These are phyloP conservation scores for Oryza glaberrima DNA, from an alignment of 176 grass and related monocot species.

Conservation along the genomic window DNA sequence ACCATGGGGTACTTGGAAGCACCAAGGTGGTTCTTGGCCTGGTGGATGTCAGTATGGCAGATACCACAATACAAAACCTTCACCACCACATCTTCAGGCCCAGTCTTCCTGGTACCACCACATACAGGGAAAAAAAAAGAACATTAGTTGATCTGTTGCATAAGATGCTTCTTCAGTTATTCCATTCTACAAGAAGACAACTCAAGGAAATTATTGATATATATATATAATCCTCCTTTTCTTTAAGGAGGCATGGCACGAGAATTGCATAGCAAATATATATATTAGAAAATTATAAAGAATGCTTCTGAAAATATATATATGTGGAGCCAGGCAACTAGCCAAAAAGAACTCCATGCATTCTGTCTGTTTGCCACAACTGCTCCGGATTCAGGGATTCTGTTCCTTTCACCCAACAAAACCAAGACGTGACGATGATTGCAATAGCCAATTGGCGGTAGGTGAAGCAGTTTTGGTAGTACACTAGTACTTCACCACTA, in stretches of 20 bases:
- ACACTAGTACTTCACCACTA: too few relatives aligned
- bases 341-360: neutral
- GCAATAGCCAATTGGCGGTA: neutral
- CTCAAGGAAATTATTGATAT: neutral
- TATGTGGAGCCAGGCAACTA: neutral
- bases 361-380: neutral
- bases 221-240: neutral
- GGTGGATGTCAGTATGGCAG: slow-evolving; percentile 95
- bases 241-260: neutral
- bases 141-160: neutral
- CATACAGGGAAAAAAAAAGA: neutral
- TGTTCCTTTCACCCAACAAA: neutral
- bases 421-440: neutral
- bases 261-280: neutral
- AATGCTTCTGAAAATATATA: neutral
- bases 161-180: neutral
- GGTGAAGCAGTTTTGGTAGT: neutral
- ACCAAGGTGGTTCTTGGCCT: slow-evolving; percentile 86
- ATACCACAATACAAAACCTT: slow-evolving; percentile 90
- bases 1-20: slow-evolving; percentile 98
- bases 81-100: slow-evolving; percentile 76
- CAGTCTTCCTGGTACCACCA: slow-evolving; percentile 63
- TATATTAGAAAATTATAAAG: neutral
- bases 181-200: neutral
- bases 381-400: neutral